These are phyloP conservation scores for Calocera viscosa DNA, from an alignment of 768 basidiomycete genomes.

Conservation along the genomic window DNA sequence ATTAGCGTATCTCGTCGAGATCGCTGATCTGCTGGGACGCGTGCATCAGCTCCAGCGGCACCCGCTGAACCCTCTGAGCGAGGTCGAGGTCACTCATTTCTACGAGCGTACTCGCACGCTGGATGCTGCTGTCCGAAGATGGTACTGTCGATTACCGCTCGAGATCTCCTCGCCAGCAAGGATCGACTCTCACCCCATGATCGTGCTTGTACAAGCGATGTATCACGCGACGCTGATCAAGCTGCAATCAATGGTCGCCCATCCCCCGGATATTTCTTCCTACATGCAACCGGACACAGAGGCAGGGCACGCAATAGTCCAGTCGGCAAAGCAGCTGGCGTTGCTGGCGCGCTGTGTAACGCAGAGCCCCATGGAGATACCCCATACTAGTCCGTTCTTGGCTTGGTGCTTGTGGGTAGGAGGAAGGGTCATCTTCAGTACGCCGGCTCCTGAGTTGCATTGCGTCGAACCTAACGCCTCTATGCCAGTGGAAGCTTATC, in stretches of 20 bases:
- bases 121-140: not conserved
- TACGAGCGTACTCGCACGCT: not conserved
- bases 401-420: conserved; percentile 5
- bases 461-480: not conserved
- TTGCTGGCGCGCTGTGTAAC: not conserved
- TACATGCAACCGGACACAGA: not conserved
- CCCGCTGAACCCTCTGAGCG: not conserved
- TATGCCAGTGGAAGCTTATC: not conserved
- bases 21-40: not conserved
- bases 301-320: not conserved
- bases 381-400: conserved; percentile 1
- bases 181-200: not conserved
- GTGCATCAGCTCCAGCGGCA: conserved; percentile 1
- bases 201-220: conserved; percentile 4
- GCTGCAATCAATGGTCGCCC: conserved; percentile 3
- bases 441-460: not conserved
- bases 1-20: conserved; percentile 1
- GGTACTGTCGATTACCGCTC: not conserved
- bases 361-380: not conserved
- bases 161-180: not conserved
- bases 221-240: conserved; percentile 1
- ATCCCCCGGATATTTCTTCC: not conserved
- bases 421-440: conserved; percentile 2
- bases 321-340: not conserved
- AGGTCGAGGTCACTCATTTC: not conserved